These are phyloP conservation scores for Micractinium sp. DNA, from an alignment of 139 green algal species.

Conservation along the genomic window DNA sequence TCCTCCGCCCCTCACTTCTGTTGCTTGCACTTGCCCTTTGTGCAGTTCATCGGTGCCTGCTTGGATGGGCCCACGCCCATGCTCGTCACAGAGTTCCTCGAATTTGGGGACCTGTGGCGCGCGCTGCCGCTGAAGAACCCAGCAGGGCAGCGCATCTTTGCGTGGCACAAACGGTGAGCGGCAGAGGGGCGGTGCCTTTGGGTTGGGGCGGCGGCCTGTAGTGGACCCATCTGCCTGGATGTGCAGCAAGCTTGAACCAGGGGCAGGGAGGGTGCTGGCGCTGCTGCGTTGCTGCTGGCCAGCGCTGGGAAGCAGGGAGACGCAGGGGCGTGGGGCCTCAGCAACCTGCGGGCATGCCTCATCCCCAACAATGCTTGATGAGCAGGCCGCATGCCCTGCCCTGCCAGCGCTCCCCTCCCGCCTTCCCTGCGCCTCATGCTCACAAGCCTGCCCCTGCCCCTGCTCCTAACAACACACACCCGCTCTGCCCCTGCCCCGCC, in stretches of 20 bases:
- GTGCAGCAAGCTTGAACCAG: too few species aligned
- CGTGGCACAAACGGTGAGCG: constrained; percentile 45
- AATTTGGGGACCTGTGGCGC: constrained; percentile 54
- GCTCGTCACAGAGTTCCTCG: constrained; percentile 59
- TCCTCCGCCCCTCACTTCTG: neutral
- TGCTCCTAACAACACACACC: neutral
- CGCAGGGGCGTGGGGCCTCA: too few species aligned
- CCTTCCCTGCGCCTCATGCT: neutral
- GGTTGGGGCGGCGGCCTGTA: neutral
- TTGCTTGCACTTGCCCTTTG: neutral
- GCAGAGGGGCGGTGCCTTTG: neutral
- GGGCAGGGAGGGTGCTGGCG: too few species aligned
- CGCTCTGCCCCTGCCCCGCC: neutral
- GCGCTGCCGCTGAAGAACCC: constrained; percentile 40
- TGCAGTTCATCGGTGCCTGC: constrained; percentile 50
- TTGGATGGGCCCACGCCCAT: constrained; percentile 41
- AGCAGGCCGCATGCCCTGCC: neutral
- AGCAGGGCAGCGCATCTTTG: constrained; percentile 36
- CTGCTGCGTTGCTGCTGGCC: too few species aligned
- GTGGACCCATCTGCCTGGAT: neutral
- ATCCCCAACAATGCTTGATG: too few species aligned
- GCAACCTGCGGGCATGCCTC: too few species aligned
- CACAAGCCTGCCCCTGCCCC: neutral
- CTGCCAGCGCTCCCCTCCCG: neutral
- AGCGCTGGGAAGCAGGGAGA: too few species aligned